Evolutionary conservation across 2,329 filamentous ascomycete species (phyloP), one percentile per base, ranked within the genome.

Genomic region (Exophiala aquamarina): DNA sequence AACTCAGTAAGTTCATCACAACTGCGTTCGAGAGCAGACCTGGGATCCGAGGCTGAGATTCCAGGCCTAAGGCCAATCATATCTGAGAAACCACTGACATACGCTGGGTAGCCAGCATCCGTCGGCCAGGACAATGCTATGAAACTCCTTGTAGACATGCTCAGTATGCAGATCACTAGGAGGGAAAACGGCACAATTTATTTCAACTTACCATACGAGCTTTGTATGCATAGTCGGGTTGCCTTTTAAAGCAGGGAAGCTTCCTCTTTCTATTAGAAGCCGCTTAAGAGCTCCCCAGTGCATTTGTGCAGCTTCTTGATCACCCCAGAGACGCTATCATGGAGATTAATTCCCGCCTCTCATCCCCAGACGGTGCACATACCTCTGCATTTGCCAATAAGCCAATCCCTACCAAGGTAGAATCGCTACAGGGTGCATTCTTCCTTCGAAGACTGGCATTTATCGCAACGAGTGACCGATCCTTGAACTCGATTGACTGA

Each of bases 301-400:
- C 39, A 50, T 17, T 26, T 39, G 17, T 8, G 48, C 43, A 26
- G 39, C 38, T 13, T 47, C 32, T 17, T 37, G 42, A 18, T 46
- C 34, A 8, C 48, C 48, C 48, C 48, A 50, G 10, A 50, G 26
- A 23, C 48, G 42, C 48, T 50, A 29, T 8, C 17, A n/a, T 31
- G 28, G n/a, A 31, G 28, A n/a, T 31, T 31, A 31, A 31, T 31
- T 31, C 28, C 38, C 11, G 11, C 23, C 23, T 6, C 23, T 6
- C 23, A 26, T 11, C 11, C 6, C 6, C 23, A 6, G 20, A 28
- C n/a, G 17, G 8, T 14, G 23, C 14, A 29, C 37, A 15, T 42
- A 50, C 48, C 39, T 50, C 48, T 17, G 48, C 48, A 13, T 50
- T 50, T 3, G 48, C 48, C 11, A 50, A 42, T 10, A 50, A 33